Percentiles rank a stretch among this genome's conserved stretches.
Conservation (phyloP, 2,329 filamentous ascomycete species). For the Dryadomyces sulphureus region DNA sequence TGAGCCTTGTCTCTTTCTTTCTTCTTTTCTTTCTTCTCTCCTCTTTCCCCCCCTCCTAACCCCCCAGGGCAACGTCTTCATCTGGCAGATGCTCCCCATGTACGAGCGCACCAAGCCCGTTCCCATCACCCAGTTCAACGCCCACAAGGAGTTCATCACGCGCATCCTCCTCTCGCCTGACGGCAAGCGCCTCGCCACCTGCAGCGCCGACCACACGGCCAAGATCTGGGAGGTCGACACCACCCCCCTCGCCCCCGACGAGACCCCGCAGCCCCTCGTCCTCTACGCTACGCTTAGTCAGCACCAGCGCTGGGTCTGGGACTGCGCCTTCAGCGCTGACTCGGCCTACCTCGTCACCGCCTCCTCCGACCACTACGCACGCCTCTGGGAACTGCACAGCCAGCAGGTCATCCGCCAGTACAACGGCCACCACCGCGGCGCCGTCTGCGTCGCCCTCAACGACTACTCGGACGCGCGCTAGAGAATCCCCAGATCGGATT, state of each 20-base stretch:
- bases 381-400: conserved; percentile 76
- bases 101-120: conserved; percentile 71
- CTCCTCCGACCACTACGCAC: conserved; percentile 84
- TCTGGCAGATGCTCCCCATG: conserved; percentile 84
- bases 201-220: conserved; percentile 82
- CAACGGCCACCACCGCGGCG: conserved; percentile 83
- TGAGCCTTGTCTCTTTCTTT: conserved; percentile 24
- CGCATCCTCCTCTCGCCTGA: conserved; percentile 84
- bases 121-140: conserved; percentile 76
- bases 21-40: background rate
- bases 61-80: conserved; percentile 78
- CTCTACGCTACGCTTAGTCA: conserved; percentile 77
- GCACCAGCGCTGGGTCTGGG: conserved; percentile 95
- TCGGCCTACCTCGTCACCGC: conserved; percentile 87
- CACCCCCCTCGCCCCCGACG: conserved; percentile 27
- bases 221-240: conserved; percentile 92
- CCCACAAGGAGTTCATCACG: conserved; percentile 86
- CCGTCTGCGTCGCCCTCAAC: conserved; percentile 85
- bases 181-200: conserved; percentile 86
- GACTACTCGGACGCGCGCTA: conserved; percentile 54
- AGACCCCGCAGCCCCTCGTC: conserved; percentile 47
- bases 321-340: conserved; percentile 89
- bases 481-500: background rate
- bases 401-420: conserved; percentile 90
- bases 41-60: background rate